Percentiles rank a stretch among this genome's conserved stretches.
Evolutionary conservation across 176 grass and related monocot species (phyloP).

Genomic region (Zoysia japonica): DNA sequence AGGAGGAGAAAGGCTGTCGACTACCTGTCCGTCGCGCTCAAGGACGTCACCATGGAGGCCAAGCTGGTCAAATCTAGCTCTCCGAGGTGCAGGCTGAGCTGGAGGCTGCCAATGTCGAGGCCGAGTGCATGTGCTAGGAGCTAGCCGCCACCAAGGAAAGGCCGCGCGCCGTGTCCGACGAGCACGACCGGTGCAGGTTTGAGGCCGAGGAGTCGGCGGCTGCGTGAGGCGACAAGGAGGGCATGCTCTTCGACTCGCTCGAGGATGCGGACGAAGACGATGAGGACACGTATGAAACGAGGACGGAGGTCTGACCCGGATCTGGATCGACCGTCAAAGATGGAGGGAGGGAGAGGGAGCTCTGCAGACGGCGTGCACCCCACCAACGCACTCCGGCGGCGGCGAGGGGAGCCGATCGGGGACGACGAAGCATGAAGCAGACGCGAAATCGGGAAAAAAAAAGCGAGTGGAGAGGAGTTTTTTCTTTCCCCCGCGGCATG

Average conservation of each 20-base stretch:
- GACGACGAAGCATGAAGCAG: too few species aligned
- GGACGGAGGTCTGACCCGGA: too few species aligned
- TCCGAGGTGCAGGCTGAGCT: constrained; percentile 57
- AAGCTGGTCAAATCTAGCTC: constrained; percentile 67
- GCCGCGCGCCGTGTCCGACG: constrained; percentile 26
- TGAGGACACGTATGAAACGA: too few species aligned
- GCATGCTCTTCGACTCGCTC: constrained; percentile 60
- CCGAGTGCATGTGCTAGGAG: constrained; percentile 19
- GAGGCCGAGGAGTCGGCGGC: constrained; percentile 68
- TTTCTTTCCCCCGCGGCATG: too few species aligned
- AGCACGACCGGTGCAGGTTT: constrained; percentile 47
- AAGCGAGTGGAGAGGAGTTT: too few species aligned
- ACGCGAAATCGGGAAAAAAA: too few species aligned
- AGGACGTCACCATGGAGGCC: constrained; percentile 73
- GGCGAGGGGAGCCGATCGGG: too few species aligned
- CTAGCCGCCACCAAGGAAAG: constrained; percentile 32
- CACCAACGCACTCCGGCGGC: too few species aligned
- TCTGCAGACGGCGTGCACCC: too few species aligned
- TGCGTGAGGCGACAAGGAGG: constrained; percentile 75
- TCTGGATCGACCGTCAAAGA: too few species aligned
- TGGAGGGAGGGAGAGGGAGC: too few species aligned
- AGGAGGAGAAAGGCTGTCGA: constrained; percentile 71
- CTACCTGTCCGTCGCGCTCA: constrained; percentile 69
- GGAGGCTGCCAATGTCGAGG: constrained; percentile 51
- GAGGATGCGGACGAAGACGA: constrained; percentile 53